A percentile compares a stretch with the other conserved stretches of the same genome.
These are phyloP conservation scores for Verticillium dahliae DNA, from an alignment of 2,329 filamentous ascomycete species.

Conservation along the genomic window DNA sequence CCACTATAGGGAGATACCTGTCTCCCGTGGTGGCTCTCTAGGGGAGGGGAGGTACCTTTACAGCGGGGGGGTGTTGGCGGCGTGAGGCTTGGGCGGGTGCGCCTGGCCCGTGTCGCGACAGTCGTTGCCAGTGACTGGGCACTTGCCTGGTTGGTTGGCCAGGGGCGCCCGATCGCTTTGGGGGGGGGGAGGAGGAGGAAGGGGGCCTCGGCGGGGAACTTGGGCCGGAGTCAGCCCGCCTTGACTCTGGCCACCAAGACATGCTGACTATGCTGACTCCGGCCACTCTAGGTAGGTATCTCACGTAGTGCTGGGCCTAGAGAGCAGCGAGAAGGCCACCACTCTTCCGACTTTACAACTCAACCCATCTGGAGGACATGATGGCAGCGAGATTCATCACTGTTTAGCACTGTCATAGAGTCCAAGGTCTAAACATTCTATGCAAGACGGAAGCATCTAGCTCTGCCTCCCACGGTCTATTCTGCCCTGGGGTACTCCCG, in stretches of 20 bases:
- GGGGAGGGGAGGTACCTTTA: too few species aligned
- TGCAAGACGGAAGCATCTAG: too few species aligned
- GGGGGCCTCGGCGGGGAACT: neutral
- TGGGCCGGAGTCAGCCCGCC: neutral
- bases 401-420: too few species aligned
- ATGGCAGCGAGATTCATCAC: too few species aligned
- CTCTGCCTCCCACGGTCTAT: neutral
- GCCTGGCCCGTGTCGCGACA: neutral
- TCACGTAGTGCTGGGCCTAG: too few species aligned
- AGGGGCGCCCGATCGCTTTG: neutral
- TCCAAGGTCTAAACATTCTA: too few species aligned
- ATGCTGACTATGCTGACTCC: neutral
- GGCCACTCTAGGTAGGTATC: too few species aligned
- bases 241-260: neutral
- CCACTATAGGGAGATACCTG: neutral
- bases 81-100: neutral
- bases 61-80: neutral
- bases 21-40: too few species aligned
- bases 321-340: too few species aligned
- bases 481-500: conserved; percentile 7
- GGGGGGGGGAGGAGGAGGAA: neutral
- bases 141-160: neutral
- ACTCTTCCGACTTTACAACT: too few species aligned
- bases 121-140: neutral
- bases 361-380: too few species aligned